Evolutionary conservation across 352 stramenopile species (phyloP), one percentile per base, ranked within the genome.

Genomic region (Phytophthora quininea): DNA sequence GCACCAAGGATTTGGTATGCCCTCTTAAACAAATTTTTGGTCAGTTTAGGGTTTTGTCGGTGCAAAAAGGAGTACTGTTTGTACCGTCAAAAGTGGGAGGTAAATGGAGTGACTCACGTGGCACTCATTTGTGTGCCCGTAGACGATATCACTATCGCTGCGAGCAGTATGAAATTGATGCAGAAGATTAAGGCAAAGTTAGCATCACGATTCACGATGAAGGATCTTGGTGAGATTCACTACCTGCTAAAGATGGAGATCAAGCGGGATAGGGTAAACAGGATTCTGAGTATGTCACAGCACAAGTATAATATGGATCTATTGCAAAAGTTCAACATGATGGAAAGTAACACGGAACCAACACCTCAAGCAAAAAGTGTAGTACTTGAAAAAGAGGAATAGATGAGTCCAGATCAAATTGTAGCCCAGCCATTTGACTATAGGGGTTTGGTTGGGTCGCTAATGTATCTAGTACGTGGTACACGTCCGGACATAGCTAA

Each of bases 61-160:
- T 51, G 37, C 33, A 59, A 59, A 32, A 59, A 59, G 38, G 37
- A 59, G 15, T 50, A 59, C 53, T 59, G 38, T 32, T 59, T 59
- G 53, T 51, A 51, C 12, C 53, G 14, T 3, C n/a, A 42, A 49
- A 59, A 40, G 40, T 59, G 53, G 53, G 40, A 59, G 53, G 29
- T 51, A 19, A 29, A 59, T 51, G 53, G 27, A 38, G 53, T 51
- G 3, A 27, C 5, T 10, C 53, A 59, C 12, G 30, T 32, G 8
- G 2, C 42, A 1, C 2, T 59, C 14, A 27, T 59, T 19, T 59
- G 53, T n/a, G 53, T 59, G 4, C 51, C 49, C 45, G 53, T 59
- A 3, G 53, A 51, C 15, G 53, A 59, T 40, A 3, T 59, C 9
- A 59, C 53, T 10, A 59, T 59, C n/a, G 38, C 38, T 1, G 37